Evolutionary conservation across 371 early-diverging fungal genomes (phyloP).

Genomic region (Actinomortierella ambigua): DNA sequence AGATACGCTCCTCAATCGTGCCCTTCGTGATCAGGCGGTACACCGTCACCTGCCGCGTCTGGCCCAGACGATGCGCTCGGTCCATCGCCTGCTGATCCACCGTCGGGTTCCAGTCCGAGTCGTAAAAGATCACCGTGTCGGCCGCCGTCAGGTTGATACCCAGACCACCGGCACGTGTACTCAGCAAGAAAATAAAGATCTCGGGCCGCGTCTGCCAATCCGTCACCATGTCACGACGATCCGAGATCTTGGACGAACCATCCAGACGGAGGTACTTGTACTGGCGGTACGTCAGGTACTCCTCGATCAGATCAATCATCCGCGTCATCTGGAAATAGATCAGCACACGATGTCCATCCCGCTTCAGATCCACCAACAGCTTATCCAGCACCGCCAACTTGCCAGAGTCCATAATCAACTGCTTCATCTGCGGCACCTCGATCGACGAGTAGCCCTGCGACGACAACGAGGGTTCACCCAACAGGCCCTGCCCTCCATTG

Average conservation of each 20-base stretch:
- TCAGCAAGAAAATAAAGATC: conserved; percentile 96
- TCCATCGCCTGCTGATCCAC: conserved; percentile 99
- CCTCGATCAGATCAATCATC: conserved; percentile 98
- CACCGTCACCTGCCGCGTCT: conserved; percentile 95
- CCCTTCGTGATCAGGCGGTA: conserved; percentile 91
- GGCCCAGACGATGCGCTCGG: conserved; percentile 97
- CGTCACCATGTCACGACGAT: conserved; percentile 91
- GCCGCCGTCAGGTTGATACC: conserved; percentile 99
- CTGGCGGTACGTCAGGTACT: conserved; percentile 88
- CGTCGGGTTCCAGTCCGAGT: conserved; percentile 99
- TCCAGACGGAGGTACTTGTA: conserved; percentile 95
- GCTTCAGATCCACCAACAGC: conserved; percentile 86
- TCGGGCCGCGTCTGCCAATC: conserved; percentile 93
- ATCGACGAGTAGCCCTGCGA: conserved; percentile 39
- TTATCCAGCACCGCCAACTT: conserved; percentile 92
- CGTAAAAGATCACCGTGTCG: conserved; percentile 99
- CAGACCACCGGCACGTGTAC: conserved; percentile 98
- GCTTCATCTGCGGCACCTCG: conserved; percentile 68
- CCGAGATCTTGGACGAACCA: conserved; percentile 92
- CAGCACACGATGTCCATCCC: conserved; percentile 93
- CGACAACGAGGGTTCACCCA: conserved; percentile 33
- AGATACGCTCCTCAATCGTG: conserved; percentile 92
- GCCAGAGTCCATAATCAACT: conserved; percentile 92
- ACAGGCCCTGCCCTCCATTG: conserved; percentile 36
- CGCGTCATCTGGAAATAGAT: conserved; percentile 99